Base-by-base conservation (phyloP, 2,329 filamentous ascomycete genomes). In the Fusarium odoratissimum region DNA sequence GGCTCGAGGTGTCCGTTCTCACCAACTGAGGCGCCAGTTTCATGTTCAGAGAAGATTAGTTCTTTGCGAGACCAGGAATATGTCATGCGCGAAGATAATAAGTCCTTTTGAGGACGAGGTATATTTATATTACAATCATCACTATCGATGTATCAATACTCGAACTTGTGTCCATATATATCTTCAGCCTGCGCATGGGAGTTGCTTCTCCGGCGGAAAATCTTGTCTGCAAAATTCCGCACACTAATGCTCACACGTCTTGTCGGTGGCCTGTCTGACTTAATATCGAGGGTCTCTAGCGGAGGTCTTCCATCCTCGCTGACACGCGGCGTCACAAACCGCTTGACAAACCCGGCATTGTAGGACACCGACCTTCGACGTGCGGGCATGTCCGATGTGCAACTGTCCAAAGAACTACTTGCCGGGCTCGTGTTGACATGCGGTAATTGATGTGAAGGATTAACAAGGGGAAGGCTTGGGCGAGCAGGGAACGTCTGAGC, bases 131-230 rank as follows among this genome's bases (percentile, higher is more conserved):
- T 77, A 75, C 65, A 75, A 55, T 60, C 46, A 68, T 63, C 54
- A 45, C 48, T n/a, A 62, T 52, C 51, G 68, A 67, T 75, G 60
- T 62, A 56, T 71, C 67, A 76, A 56, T 75, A 75, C 64, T 77
- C 76, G 70, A 78, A 69, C 49, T 75, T 76, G 25, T 69, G 71
- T 68, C 52, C 54, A 30, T 74, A 74, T 58, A 67, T 46, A 54
- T 78, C 72, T 55, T 78, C 76, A 57, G 60, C 65, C 62, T 78
- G 76, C 51, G 69, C 75, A 52, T 76, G 74, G 13, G 76, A 78
- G 64, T 75, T 77, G 49, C 75, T 76, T 56, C 73, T 78, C 56
- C 76, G 75, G 40, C 77, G 77, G 66, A 79, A 79, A 38, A 79
- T 72, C 31, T 67, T 78, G 31, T 79, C 77, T 44, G 78, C 74